Evolutionary conservation across 129 eudicot species (phyloP), one percentile per base, ranked within the genome.

Genomic region (Artemisia argyi): DNA sequence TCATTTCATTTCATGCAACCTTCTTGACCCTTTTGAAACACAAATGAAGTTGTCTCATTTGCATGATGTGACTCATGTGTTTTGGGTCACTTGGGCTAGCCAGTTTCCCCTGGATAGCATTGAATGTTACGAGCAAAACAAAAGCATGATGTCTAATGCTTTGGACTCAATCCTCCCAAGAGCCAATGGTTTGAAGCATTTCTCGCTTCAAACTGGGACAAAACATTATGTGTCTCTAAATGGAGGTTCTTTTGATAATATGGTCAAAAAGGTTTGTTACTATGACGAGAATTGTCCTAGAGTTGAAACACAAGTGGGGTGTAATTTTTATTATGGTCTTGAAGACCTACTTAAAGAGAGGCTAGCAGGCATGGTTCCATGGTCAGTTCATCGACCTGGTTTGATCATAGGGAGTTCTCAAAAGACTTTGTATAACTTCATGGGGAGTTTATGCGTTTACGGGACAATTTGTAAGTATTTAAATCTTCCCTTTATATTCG

Each of bases 81-180:
- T 86, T 47, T 92, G 98, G 98, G 85, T 92, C 80, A 89, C 96
- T 35, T 92, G 98, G 98, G 95, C 96, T 39, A 86, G 81, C 73
- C 88, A 89, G 53, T 92, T 77, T 69, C 95, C 89, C 4, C 66
- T 91, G n/a, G 96, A 91, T 70, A 91, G 82, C 72, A 46, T 19
- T 11, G 96, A 89, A 71, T 89, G 98, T 61, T 87, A 76, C 57
- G 85, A 92, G 30, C 95, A 89, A 65, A 92, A 92, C 75, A 87
- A 68, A 72, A 74, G 74, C 53, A 92, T 92, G 98, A 81, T 92
- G 94, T 85, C 90, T 2, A 89, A 92, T 73, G 95, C 83, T 50
- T 56, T 92, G 66, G 73, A 83, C 77, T 85, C 84, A 4, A 78
- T 92, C 30, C 87, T 92, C 49, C 96, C 92, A 5, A 11, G 47